Percentiles rank a stretch among this genome's conserved stretches.
phyloP scores from a whole-genome alignment of 2,329 filamentous ascomycete genomes.

The Thelonectria olida region DNA sequence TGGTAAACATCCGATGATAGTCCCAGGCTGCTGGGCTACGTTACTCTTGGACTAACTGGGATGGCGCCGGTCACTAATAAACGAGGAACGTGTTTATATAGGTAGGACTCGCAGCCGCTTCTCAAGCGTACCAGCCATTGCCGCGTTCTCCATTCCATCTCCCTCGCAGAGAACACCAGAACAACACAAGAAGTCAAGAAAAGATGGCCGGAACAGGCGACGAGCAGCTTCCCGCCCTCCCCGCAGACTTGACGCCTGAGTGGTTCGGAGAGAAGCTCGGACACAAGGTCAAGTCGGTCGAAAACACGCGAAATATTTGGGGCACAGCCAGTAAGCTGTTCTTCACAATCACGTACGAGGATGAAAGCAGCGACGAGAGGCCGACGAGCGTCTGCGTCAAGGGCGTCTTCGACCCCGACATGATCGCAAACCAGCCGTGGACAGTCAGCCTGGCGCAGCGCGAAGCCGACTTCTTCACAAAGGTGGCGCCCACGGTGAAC shows the following conservation, averaged over 20 bases:
- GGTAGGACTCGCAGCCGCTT: too few species aligned
- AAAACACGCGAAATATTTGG: constrained; percentile 40
- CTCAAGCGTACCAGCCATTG: background rate
- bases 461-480: constrained; percentile 50
- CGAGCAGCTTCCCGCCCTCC: constrained; percentile 32
- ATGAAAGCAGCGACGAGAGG: constrained; percentile 25
- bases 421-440: constrained; percentile 38
- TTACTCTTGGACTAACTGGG: too few species aligned
- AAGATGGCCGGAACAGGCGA: constrained; percentile 15
- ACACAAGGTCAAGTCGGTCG: constrained; percentile 29
- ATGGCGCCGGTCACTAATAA: too few species aligned
- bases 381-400: constrained; percentile 45
- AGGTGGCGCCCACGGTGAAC: constrained; percentile 44
- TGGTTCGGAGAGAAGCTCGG: constrained; percentile 38
- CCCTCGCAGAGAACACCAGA: background rate
- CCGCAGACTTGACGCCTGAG: constrained; percentile 30
- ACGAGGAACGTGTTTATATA: too few species aligned
- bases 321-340: constrained; percentile 43
- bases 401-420: constrained; percentile 49
- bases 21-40: too few species aligned
- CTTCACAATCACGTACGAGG: constrained; percentile 40
- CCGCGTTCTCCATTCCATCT: background rate
- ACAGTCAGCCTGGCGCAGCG: constrained; percentile 42
- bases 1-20: too few species aligned
- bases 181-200: background rate